Evolutionary conservation across 208 protist species (phyloP).

Genomic region (Novymonas esmeraldas): DNA sequence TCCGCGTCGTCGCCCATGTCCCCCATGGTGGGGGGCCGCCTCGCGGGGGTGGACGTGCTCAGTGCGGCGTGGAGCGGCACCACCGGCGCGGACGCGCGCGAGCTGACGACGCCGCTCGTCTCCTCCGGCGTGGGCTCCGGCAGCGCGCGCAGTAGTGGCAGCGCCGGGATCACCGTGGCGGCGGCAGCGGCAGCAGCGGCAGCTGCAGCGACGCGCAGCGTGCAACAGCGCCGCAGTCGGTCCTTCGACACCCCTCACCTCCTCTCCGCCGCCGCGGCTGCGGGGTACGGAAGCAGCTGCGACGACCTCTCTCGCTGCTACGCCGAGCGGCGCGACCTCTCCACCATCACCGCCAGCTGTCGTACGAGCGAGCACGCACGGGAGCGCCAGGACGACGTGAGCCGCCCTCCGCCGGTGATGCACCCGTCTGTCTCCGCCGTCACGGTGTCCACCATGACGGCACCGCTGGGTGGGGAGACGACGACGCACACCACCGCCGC

Average conservation of each 20-base stretch:
- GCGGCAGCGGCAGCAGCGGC: too few species aligned
- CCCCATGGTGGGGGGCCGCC: background rate
- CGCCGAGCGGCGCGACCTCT: background rate
- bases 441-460: constrained; percentile 11
- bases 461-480: background rate
- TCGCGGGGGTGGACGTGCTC: too few species aligned
- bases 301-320: constrained; percentile 9
- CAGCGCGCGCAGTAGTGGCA: background rate
- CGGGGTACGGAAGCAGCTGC: constrained; percentile 2
- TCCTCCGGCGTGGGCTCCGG: too few species aligned
- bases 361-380: constrained; percentile 1
- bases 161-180: too few species aligned
- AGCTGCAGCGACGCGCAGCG: background rate
- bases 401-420: background rate
- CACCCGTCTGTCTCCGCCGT: background rate
- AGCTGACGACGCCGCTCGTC: too few species aligned
- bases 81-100: too few species aligned
- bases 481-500: background rate
- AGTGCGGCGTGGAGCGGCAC: too few species aligned
- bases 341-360: background rate
- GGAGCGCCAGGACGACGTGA: background rate
- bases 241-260: constrained; percentile 8
- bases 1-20: background rate
- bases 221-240: constrained; percentile 6
- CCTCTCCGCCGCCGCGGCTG: background rate